Base-by-base conservation (phyloP, 768 basidiomycete species). In the Tylopilus sp. region DNA sequence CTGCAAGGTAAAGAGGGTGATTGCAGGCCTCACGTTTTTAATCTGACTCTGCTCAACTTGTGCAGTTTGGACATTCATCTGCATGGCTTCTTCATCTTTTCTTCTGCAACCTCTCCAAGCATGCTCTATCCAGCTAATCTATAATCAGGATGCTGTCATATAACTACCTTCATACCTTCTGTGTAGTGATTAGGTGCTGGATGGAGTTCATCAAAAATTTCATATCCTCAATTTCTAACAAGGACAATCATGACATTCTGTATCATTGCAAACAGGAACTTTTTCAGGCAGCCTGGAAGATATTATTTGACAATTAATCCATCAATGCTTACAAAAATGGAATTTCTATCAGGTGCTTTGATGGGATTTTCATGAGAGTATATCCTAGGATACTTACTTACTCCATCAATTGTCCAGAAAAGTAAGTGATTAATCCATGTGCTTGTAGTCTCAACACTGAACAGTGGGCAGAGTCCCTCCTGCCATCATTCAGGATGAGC, bases 141-240 rank as follows among this genome's bases (percentile, higher is more conserved):
- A 1, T 22, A 37, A 0, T 53, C 54, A 1, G 52, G 57, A 6
- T 51, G 54, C 1, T 63, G 58, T 31, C 53, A 69, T 55, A 58
- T 58, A 1, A 44, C 70, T 2, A 59, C 63, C 2, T 67, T 62
- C 46, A 56, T 68, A 2, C 64, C 60, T 3, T 24, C 40, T 0
- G 60, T 68, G 31, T 31, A 22, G 22, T 26, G 17, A 43, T 17
- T 17, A 43, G 42, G 25, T 43, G 17, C 42, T n/a, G n/a, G n/a
- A n/a, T 26, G 2, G 42, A 43, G 17, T 43, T 26, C 26, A 43
- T 43, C 42, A 43, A 43, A 16, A 28, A 28, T 14, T 43, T 43
- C 17, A 4, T 43, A 24, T 40, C 22, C 21, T 40, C 11, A 13
- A 40, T 24, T 4, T 38, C 37, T 19, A 25, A 41, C 13, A 41